Base-by-base conservation (phyloP, 1,284 basidiomycete species). In the Cryptococcus depauperatus region DNA sequence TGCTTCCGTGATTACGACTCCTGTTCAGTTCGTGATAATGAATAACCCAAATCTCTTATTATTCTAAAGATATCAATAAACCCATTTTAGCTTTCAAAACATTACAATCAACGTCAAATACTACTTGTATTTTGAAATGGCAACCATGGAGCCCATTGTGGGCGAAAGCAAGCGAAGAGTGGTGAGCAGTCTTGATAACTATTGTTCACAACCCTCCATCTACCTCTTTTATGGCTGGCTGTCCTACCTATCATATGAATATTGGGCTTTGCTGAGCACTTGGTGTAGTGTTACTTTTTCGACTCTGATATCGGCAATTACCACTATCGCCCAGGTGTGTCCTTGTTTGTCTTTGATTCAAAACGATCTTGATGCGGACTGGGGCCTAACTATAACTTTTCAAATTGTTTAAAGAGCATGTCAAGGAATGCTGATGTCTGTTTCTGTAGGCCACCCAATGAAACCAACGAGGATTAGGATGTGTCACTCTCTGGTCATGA, bases 401-500 rank as follows among this genome's bases (percentile, higher is more conserved):
- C n/a, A n/a, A n/a, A n/a, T n/a, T n/a, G n/a, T n/a, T n/a, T n/a
- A n/a, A n/a, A n/a, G n/a, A n/a, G n/a, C n/a, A n/a, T n/a, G n/a
- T n/a, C n/a, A n/a, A n/a, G n/a, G n/a, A n/a, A n/a, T n/a, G n/a
- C n/a, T n/a, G n/a, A n/a, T n/a, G n/a, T n/a, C n/a, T n/a, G n/a
- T n/a, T n/a, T n/a, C n/a, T n/a, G 14, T n/a, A 42, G 69, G 67
- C 5, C 71, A 75, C 49, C 73, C 70, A 1, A 95, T 95, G 90
- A 95, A 96, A 69, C 91, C 92, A 10, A 92, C 89, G 19, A 78
- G 93, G 19, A 96, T 98, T 75, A 84, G 93, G 57, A 98, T 99
- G 95, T 96, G 92, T 65, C 95, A 99, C 73, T 93, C 91, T 8
- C 78, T 99, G 32, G 93, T 98, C 46, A 98, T 98, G 95, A 98